A percentile compares a stretch with the other conserved stretches of the same genome.
Conservation (phyloP, 495 filamentous ascomycete species). For the Penicillium longicatenatum region DNA sequence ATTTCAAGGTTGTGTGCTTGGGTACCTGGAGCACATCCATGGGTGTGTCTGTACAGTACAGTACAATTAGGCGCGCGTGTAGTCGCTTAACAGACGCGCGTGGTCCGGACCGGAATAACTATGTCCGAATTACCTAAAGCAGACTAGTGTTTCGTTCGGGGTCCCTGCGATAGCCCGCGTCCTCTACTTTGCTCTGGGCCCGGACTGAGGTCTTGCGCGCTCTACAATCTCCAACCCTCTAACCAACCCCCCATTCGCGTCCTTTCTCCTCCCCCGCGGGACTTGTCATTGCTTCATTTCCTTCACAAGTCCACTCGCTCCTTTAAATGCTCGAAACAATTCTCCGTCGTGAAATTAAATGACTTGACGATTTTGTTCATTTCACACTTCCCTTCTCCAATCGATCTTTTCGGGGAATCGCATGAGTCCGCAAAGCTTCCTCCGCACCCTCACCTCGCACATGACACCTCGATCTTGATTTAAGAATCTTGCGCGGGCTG, state of each 20-base stretch:
- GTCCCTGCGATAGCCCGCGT: slow-evolving; percentile 44
- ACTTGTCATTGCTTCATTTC: slow-evolving; percentile 58
- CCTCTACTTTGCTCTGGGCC: slow-evolving; percentile 36
- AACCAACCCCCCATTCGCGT: slow-evolving; percentile 43
- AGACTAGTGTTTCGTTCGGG: slow-evolving; percentile 46
- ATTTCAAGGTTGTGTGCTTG: too few species aligned
- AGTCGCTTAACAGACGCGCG: slow-evolving; percentile 14
- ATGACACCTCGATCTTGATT: slow-evolving; percentile 31
- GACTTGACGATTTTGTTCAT: slow-evolving; percentile 37
- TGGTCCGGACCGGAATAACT: slow-evolving; percentile 27
- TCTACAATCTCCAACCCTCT: slow-evolving; percentile 36
- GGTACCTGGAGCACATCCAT: too few species aligned
- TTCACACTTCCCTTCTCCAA: slow-evolving; percentile 26
- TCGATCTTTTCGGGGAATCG: slow-evolving; percentile 51
- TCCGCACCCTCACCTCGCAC: slow-evolving; percentile 53
- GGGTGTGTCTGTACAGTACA: not conserved
- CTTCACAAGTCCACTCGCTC: slow-evolving; percentile 58
- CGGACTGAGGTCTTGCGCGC: slow-evolving; percentile 34
- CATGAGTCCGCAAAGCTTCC: slow-evolving; percentile 49
- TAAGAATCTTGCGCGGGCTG: slow-evolving; percentile 34
- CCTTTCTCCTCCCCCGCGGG: slow-evolving; percentile 34
- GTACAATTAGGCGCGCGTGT: not conserved
- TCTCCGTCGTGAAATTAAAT: slow-evolving; percentile 58
- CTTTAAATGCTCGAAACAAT: slow-evolving; percentile 50
- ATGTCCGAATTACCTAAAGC: slow-evolving; percentile 32